Evolutionary conservation across 345 rosid species (phyloP).

Genomic region (Bruguiera sexangula): DNA sequence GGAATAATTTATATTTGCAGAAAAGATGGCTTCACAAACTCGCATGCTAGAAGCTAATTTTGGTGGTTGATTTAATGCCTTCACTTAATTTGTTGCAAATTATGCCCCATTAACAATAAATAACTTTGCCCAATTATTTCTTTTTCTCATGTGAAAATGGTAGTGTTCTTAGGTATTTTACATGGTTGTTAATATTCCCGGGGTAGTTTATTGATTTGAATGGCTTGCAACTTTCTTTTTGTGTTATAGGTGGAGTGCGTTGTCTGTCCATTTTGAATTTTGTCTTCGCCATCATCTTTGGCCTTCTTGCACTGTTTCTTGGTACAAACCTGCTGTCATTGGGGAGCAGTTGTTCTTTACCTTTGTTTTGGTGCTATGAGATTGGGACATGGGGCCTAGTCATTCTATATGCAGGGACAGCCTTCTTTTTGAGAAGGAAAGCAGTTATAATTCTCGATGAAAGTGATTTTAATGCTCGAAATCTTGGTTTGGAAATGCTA

Average conservation of each 20-base stretch:
- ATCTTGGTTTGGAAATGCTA: slow-evolving; percentile 78
- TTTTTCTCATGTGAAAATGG: neutral
- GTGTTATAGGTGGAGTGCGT: slow-evolving; percentile 70
- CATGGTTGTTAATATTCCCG: too few species aligned
- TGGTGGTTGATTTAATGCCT: too few species aligned
- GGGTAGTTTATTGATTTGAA: neutral
- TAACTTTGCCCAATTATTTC: neutral
- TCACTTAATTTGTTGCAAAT: neutral
- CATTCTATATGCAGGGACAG: slow-evolving; percentile 64
- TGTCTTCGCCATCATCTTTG: slow-evolving; percentile 66
- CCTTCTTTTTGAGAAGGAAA: slow-evolving; percentile 69
- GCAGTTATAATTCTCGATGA: slow-evolving; percentile 66
- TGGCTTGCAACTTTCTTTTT: neutral
- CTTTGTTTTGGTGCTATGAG: slow-evolving; percentile 97
- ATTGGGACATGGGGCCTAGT: slow-evolving; percentile 81
- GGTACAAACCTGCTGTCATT: slow-evolving; percentile 91
- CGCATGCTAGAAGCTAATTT: neutral
- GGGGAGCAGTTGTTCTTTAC: slow-evolving; percentile 83
- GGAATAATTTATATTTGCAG: neutral
- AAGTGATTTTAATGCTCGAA: slow-evolving; percentile 55
- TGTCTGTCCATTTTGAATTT: slow-evolving; percentile 72
- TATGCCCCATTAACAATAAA: neutral
- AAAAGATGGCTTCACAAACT: neutral
- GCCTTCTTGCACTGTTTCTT: slow-evolving; percentile 78
- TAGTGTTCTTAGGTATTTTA: neutral